phyloP scores from a whole-genome alignment of 2,329 filamentous ascomycete genomes.

The Diaporthe capsici region DNA sequence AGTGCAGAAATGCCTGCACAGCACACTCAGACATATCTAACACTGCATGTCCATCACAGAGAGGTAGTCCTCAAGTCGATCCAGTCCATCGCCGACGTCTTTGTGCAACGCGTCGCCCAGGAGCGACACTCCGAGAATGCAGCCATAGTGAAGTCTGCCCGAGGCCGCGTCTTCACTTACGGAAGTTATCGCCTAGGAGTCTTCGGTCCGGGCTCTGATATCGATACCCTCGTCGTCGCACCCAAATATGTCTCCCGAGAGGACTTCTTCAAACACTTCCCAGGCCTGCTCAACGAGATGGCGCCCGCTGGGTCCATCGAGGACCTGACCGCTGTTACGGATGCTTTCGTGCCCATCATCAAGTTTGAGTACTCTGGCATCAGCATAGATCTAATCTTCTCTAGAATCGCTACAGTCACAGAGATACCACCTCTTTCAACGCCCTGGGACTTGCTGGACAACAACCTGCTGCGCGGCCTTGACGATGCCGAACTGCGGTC shows the following conservation, averaged over 20 bases:
- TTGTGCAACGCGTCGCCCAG: slow-evolving; percentile 85
- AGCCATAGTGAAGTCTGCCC: slow-evolving; percentile 83
- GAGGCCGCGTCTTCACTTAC: slow-evolving; percentile 95
- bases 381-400: slow-evolving; percentile 95
- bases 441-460: slow-evolving; percentile 77
- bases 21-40: background rate
- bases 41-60: slow-evolving; percentile 57
- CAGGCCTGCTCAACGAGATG: slow-evolving; percentile 82
- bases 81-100: slow-evolving; percentile 85
- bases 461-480: slow-evolving; percentile 85
- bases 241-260: slow-evolving; percentile 90
- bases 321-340: slow-evolving; percentile 86
- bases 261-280: slow-evolving; percentile 93
- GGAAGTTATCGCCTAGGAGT: slow-evolving; percentile 96
- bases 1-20: background rate
- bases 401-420: slow-evolving; percentile 77
- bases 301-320: slow-evolving; percentile 84
- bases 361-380: slow-evolving; percentile 94
- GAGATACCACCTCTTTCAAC: slow-evolving; percentile 73
- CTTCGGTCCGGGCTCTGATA: slow-evolving; percentile 95
- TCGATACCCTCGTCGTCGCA: slow-evolving; percentile 93
- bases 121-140: slow-evolving; percentile 80
- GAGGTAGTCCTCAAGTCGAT: slow-evolving; percentile 81
- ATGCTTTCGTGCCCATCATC: slow-evolving; percentile 96
- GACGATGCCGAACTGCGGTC: slow-evolving; percentile 90